Evolutionary conservation across 2,329 filamentous ascomycete species (phyloP).

Genomic region (Exophiala sideris): DNA sequence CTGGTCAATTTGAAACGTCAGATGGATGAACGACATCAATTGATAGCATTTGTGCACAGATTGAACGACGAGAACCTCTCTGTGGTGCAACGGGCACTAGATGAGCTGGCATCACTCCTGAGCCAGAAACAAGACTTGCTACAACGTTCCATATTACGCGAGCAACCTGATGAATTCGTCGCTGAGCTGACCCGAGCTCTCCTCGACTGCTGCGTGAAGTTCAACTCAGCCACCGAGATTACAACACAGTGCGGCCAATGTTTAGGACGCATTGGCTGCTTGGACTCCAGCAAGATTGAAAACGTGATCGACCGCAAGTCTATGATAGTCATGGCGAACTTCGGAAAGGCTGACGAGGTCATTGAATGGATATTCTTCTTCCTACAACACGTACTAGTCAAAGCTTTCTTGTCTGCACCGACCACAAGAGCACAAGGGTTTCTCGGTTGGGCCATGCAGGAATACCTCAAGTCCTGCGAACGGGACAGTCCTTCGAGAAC

Average conservation of each 20-base stretch:
- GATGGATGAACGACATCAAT: slow-evolving; percentile 63
- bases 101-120: slow-evolving; percentile 73
- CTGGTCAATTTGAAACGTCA: slow-evolving; percentile 63
- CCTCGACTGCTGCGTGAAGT: slow-evolving; percentile 80
- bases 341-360: slow-evolving; percentile 71
- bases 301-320: slow-evolving; percentile 71
- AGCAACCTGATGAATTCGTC: slow-evolving; percentile 76
- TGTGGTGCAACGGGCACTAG: slow-evolving; percentile 77
- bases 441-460: slow-evolving; percentile 91
- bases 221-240: slow-evolving; percentile 67
- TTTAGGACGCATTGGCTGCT: slow-evolving; percentile 81
- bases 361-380: slow-evolving; percentile 83
- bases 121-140: slow-evolving; percentile 70
- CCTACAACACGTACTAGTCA: slow-evolving; percentile 82
- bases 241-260: slow-evolving; percentile 73
- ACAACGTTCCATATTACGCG: slow-evolving; percentile 74
- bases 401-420: slow-evolving; percentile 84
- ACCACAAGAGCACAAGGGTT: slow-evolving; percentile 87
- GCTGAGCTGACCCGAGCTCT: slow-evolving; percentile 70
- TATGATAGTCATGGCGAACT: slow-evolving; percentile 86
- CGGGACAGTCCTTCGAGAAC: slow-evolving; percentile 46
- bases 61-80: slow-evolving; percentile 79
- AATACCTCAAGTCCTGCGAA: slow-evolving; percentile 74
- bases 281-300: slow-evolving; percentile 89
- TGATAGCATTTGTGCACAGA: slow-evolving; percentile 69